Conservation (phyloP, 176 grass and related monocot species). For the Coix lacrymajobi region DNA sequence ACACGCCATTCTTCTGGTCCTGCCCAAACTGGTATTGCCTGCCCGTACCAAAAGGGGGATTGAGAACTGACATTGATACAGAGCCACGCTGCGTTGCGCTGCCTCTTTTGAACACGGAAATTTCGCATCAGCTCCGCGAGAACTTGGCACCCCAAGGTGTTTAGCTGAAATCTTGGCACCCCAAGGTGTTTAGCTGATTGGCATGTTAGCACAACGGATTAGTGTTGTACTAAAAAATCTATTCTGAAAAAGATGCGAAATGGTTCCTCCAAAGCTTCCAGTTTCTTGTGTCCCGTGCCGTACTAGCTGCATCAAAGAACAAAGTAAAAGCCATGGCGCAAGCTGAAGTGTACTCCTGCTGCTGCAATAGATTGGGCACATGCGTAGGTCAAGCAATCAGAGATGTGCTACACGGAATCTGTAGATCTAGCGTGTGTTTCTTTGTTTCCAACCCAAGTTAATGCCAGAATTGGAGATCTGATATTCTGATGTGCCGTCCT, state of each 20-base stretch:
- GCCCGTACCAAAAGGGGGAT: not conserved
- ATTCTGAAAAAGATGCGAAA: constrained; percentile 23
- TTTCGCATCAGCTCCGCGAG: not conserved
- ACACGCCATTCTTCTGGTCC: not conserved
- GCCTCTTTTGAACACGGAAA: not conserved
- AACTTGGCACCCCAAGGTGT: not conserved
- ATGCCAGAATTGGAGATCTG: not conserved
- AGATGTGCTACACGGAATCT: constrained; percentile 15
- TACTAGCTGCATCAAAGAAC: constrained; percentile 10
- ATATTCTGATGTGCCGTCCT: not conserved
- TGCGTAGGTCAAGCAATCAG: constrained; percentile 32
- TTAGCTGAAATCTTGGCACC: not conserved
- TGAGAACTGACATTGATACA: not conserved
- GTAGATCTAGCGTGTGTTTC: not conserved
- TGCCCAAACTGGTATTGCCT: not conserved
- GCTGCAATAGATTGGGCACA: not conserved
- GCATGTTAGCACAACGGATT: not conserved
- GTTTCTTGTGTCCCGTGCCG: constrained; percentile 24
- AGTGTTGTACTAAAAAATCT: not conserved
- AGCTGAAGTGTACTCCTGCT: not conserved
- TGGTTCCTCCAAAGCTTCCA: constrained; percentile 3
- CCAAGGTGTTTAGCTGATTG: not conserved
- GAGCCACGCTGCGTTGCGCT: not conserved
- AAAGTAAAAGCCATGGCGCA: not conserved
- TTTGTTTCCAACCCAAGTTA: constrained; percentile 8